phyloP scores from a whole-genome alignment of 257 asterid species.

The Catharanthus roseus region DNA sequence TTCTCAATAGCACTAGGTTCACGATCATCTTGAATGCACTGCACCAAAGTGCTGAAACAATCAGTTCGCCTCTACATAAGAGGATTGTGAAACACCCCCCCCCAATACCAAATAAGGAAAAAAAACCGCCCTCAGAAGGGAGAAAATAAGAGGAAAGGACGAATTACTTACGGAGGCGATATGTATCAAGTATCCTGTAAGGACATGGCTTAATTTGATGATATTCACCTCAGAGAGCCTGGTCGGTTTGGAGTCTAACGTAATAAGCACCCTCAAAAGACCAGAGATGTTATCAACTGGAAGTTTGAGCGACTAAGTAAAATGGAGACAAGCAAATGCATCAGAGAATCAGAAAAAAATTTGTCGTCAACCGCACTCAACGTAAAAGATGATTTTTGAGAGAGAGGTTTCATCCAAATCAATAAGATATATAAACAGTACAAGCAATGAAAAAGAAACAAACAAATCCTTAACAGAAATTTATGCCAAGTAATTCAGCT shows the following conservation, averaged over 20 bases:
- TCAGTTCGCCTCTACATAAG: neutral
- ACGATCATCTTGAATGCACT: slow-evolving; percentile 25
- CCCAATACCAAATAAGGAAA: too few species aligned
- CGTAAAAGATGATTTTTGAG: too few species aligned
- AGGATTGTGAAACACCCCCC: neutral
- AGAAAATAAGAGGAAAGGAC: neutral
- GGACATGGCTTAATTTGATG: slow-evolving; percentile 46
- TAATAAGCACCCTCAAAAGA: slow-evolving; percentile 56
- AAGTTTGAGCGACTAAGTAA: slow-evolving; percentile 47
- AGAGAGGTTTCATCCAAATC: neutral
- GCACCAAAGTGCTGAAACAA: neutral
- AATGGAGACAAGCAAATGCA: slow-evolving; percentile 1
- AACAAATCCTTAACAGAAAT: neutral
- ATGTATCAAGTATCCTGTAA: slow-evolving; percentile 53
- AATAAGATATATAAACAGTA: neutral
- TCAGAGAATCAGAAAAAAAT: neutral
- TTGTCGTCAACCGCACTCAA: neutral
- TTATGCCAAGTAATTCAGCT: slow-evolving; percentile 20
- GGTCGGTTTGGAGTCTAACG: slow-evolving; percentile 58
- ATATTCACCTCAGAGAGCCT: slow-evolving; percentile 56
- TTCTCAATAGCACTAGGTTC: slow-evolving; percentile 23
- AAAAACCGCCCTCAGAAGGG: too few species aligned
- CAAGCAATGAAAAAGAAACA: neutral
- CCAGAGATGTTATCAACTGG: slow-evolving; percentile 69
- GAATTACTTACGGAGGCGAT: slow-evolving; percentile 47